A percentile compares a stretch with the other conserved stretches of the same genome.
Evolutionary conservation across 176 grass and related monocot species (phyloP).

Genomic region (Aegilops speltoides): DNA sequence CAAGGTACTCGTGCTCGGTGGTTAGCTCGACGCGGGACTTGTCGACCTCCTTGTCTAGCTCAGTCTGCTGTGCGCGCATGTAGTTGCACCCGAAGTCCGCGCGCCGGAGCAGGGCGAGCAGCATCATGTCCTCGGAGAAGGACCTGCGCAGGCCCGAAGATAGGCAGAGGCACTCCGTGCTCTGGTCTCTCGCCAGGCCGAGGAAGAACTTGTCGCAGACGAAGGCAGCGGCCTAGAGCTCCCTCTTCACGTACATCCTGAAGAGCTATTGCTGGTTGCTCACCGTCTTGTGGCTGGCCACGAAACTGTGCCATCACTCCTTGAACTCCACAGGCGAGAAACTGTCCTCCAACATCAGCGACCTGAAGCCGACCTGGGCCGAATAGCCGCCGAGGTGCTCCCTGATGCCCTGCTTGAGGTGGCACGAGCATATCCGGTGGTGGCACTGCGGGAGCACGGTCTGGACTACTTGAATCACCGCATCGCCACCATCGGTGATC

Average conservation of each 20-base stretch:
- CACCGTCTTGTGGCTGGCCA: not conserved
- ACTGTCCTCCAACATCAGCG: not conserved
- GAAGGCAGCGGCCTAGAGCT: conserved; percentile 22
- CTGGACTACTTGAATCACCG: not conserved
- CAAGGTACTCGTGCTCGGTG: not conserved
- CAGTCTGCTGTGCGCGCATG: not conserved
- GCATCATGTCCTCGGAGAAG: not conserved
- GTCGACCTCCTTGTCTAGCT: not conserved
- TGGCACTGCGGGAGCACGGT: not conserved
- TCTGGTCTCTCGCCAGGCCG: not conserved
- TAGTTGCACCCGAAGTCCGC: not conserved
- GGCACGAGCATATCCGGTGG: conserved; percentile 32
- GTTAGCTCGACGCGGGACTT: not conserved
- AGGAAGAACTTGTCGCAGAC: conserved; percentile 13
- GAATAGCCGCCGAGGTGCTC: not conserved
- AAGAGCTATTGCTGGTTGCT: not conserved
- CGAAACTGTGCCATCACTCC: not conserved
- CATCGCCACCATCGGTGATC: conserved; percentile 25
- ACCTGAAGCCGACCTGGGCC: not conserved
- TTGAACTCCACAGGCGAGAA: conserved; percentile 12
- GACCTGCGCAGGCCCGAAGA: not conserved
- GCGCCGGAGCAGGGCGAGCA: not conserved
- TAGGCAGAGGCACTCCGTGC: conserved; percentile 14
- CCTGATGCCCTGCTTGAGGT: not conserved
- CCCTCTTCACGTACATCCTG: conserved; percentile 12